Evolutionary conservation across 2,329 filamentous ascomycete genomes (phyloP).

Genomic region (Cucurbitaria berberidis): DNA sequence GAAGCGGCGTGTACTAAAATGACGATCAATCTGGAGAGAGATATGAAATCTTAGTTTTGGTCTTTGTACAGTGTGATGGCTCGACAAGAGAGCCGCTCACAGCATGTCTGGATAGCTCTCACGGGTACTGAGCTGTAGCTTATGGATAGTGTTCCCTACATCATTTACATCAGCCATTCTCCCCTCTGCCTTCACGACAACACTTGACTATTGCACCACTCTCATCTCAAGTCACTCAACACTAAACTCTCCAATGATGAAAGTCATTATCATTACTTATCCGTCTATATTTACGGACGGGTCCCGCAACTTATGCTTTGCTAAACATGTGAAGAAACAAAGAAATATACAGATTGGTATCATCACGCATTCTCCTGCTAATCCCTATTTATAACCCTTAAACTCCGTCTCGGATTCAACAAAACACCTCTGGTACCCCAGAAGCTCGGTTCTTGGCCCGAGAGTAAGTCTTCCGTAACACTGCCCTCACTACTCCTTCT

Average conservation of each 20-base stretch:
- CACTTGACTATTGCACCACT: background rate
- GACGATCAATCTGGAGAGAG: background rate
- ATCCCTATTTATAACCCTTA: slow-evolving; percentile 70
- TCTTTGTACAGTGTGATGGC: background rate
- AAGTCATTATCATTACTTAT: slow-evolving; percentile 1
- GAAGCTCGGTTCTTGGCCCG: slow-evolving; percentile 72
- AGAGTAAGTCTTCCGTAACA: slow-evolving; percentile 64
- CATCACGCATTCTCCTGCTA: slow-evolving; percentile 23
- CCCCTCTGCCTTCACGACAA: background rate
- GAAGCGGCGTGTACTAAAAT: background rate
- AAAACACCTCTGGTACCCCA: slow-evolving; percentile 66
- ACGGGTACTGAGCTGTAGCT: background rate
- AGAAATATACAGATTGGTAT: background rate
- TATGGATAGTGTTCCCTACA: background rate
- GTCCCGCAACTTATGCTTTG: background rate
- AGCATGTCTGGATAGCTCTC: background rate
- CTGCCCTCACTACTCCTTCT: slow-evolving; percentile 53
- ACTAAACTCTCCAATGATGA: background rate
- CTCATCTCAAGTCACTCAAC: background rate
- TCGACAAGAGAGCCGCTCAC: too few relatives aligned
- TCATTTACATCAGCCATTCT: background rate
- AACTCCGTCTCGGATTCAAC: slow-evolving; percentile 69
- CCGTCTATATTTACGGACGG: background rate
- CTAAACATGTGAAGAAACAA: background rate
- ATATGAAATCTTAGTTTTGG: too few relatives aligned